These are phyloP conservation scores for Thuja plicata DNA, from an alignment of 83 land plant genomes.

Conservation along the genomic window DNA sequence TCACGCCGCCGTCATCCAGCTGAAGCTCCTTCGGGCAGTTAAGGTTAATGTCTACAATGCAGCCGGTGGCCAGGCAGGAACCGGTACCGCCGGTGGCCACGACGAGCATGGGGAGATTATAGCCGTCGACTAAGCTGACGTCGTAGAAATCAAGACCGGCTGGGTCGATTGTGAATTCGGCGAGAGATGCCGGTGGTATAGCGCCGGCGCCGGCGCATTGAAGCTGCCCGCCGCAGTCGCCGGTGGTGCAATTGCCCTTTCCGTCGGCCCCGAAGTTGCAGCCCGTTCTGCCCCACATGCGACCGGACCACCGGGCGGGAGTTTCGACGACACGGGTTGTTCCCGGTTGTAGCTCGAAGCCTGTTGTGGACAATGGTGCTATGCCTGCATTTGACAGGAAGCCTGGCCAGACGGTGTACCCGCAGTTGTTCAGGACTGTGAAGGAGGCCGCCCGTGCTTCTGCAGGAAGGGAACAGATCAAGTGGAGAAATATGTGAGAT, in stretches of 20 bases:
- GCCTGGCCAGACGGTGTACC: slow-evolving; percentile 63
- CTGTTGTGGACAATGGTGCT: slow-evolving; percentile 18
- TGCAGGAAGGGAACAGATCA: neutral
- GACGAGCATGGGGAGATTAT: slow-evolving; percentile 57
- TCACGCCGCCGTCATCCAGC: slow-evolving; percentile 32
- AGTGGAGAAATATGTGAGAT: neutral
- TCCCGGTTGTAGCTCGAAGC: slow-evolving; percentile 46
- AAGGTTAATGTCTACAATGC: slow-evolving; percentile 42
- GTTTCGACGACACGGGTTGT: slow-evolving; percentile 10
- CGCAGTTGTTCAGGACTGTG: slow-evolving; percentile 43
- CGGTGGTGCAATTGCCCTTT: slow-evolving; percentile 57
- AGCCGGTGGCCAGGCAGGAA: slow-evolving; percentile 47
- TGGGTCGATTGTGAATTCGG: slow-evolving; percentile 58
- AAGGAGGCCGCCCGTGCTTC: slow-evolving; percentile 14
- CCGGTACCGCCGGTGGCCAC: slow-evolving; percentile 30
- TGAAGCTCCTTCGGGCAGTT: slow-evolving; percentile 21
- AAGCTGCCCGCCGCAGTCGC: slow-evolving; percentile 69
- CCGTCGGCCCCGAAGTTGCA: slow-evolving; percentile 50
- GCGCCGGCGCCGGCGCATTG: slow-evolving; percentile 65
- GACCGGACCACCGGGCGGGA: slow-evolving; percentile 66
- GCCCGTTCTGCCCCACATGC: slow-evolving; percentile 69
- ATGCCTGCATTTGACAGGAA: slow-evolving; percentile 6
- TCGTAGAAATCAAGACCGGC: slow-evolving; percentile 63
- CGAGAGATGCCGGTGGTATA: slow-evolving; percentile 60
- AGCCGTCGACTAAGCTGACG: slow-evolving; percentile 79